phyloP scores from a whole-genome alignment of 345 rosid species.

The Mercurialis annua region DNA sequence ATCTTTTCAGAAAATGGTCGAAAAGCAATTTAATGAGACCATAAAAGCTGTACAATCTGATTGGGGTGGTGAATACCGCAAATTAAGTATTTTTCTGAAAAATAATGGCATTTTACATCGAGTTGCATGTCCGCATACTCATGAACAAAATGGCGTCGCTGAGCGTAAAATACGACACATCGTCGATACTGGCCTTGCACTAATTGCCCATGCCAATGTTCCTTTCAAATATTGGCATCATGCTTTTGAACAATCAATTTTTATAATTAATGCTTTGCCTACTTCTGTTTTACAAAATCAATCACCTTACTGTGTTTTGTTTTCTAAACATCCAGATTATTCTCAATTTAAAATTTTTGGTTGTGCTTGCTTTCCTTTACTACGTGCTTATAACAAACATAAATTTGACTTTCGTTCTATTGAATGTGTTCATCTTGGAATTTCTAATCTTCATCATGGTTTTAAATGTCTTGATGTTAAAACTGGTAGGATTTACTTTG shows the following conservation, averaged over 20 bases:
- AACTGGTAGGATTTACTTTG: too few relatives aligned
- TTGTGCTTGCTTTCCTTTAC: neutral
- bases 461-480: too few relatives aligned
- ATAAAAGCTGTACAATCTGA: neutral
- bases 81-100: neutral
- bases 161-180: neutral
- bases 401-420: neutral
- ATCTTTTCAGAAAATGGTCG: neutral
- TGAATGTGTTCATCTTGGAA: neutral
- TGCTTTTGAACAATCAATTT: neutral
- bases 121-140: too few relatives aligned
- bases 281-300: neutral
- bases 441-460: too few relatives aligned
- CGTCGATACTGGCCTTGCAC: neutral
- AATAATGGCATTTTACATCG: neutral
- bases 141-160: too few relatives aligned
- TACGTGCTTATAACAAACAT: neutral
- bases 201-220: neutral
- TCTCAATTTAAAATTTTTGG: neutral
- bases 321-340: neutral
- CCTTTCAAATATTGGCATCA: neutral
- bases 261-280: neutral
- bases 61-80: neutral
- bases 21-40: neutral
- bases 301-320: neutral